A percentile compares a stretch with the other conserved stretches of the same genome.
Conservation (phyloP, 371 early-diverging fungal species). For the Actinomucor elegans region DNA sequence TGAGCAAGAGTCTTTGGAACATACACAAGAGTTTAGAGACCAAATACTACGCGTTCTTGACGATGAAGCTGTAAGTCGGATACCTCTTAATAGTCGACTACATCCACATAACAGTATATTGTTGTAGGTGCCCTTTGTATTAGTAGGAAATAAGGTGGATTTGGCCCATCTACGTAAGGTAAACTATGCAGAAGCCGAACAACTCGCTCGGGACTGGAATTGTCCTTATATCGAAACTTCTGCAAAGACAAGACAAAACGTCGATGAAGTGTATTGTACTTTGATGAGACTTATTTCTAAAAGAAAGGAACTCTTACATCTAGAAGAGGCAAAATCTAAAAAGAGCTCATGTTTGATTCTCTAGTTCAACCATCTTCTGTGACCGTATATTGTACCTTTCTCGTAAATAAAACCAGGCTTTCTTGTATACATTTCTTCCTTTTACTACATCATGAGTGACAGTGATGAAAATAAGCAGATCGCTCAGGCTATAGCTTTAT, state of each 20-base stretch:
- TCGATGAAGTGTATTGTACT: slow-evolving; percentile 73
- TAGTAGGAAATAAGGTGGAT: slow-evolving; percentile 89
- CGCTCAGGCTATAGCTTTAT: slow-evolving; percentile 14
- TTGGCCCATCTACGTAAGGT: slow-evolving; percentile 70
- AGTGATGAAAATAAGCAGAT: slow-evolving; percentile 13
- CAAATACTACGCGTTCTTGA: slow-evolving; percentile 84
- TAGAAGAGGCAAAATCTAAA: slow-evolving; percentile 44
- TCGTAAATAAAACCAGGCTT: too few relatives aligned
- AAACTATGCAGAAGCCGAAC: slow-evolving; percentile 59
- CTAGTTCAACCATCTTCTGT: too few relatives aligned
- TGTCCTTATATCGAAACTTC: slow-evolving; percentile 82
- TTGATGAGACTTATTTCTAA: slow-evolving; percentile 71
- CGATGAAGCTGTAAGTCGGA: slow-evolving; percentile 70
- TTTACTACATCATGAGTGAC: slow-evolving; percentile 1
- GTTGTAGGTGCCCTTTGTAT: slow-evolving; percentile 72
- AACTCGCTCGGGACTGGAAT: slow-evolving; percentile 73
- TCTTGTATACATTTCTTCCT: too few relatives aligned
- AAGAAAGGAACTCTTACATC: slow-evolving; percentile 51
- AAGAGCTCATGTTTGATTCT: slow-evolving; percentile 54
- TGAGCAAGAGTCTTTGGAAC: slow-evolving; percentile 78
- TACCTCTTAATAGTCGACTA: too few relatives aligned
- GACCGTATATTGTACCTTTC: too few relatives aligned
- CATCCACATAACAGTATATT: too few relatives aligned
- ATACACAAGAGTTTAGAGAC: slow-evolving; percentile 82
- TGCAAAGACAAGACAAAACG: slow-evolving; percentile 82